Conservation (phyloP, 2,329 filamentous ascomycete genomes). For the Monilinia vaccinii-corymbosi region DNA sequence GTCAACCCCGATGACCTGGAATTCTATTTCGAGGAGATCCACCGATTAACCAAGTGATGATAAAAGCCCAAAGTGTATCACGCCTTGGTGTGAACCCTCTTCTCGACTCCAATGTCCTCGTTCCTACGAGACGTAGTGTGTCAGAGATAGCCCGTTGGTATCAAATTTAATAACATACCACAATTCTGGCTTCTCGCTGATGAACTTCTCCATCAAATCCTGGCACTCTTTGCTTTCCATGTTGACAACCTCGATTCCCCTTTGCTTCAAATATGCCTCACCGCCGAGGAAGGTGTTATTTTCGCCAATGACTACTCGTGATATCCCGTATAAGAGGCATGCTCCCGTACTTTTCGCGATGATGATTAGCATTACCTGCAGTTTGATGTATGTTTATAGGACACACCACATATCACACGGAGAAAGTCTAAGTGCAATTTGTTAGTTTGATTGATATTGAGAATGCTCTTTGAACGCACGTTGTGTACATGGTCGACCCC, state of each 20-base stretch:
- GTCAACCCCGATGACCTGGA: constrained; percentile 89
- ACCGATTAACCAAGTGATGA: constrained; percentile 45
- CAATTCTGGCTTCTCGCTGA: constrained; percentile 60
- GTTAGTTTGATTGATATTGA: neutral
- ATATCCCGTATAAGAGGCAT: constrained; percentile 66
- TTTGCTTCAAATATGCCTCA: constrained; percentile 57
- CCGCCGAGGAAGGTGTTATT: constrained; percentile 63
- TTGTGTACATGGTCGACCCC: constrained; percentile 76
- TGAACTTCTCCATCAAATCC: constrained; percentile 62
- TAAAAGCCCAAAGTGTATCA: neutral
- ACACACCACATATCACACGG: constrained; percentile 64
- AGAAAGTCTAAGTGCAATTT: constrained; percentile 39
- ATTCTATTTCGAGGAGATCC: constrained; percentile 90
- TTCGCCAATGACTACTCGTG: constrained; percentile 67
- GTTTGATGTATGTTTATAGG: neutral
- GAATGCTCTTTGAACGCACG: constrained; percentile 26
- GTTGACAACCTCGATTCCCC: constrained; percentile 66
- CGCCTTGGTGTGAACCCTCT: constrained; percentile 34
- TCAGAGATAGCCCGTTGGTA: neutral
- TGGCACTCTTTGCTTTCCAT: constrained; percentile 56
- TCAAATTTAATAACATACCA: constrained; percentile 41
- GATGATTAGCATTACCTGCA: neutral
- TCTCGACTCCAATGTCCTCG: constrained; percentile 47
- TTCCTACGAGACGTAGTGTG: constrained; percentile 35
- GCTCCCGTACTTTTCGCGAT: constrained; percentile 49